These are phyloP conservation scores for Xylaria venustula DNA, from an alignment of 495 filamentous ascomycete genomes.

Conservation along the genomic window DNA sequence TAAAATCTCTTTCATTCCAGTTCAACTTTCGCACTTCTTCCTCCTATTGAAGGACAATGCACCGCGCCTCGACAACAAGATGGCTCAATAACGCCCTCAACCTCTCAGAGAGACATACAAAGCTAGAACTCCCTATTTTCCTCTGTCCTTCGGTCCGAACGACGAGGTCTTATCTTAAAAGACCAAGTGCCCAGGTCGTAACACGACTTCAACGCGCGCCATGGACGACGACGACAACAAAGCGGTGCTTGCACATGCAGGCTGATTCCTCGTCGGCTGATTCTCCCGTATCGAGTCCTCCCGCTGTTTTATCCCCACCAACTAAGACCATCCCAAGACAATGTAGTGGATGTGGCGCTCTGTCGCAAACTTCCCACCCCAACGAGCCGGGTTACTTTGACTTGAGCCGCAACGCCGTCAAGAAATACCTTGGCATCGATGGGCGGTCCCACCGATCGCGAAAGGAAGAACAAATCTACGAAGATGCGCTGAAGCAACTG, in stretches of 20 bases:
- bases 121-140: constrained; percentile 39
- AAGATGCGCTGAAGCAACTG: constrained; percentile 38
- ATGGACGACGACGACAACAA: constrained; percentile 22
- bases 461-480: constrained; percentile 34
- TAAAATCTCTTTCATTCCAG: neutral
- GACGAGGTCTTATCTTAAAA: constrained; percentile 9
- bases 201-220: constrained; percentile 13
- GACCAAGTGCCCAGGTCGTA: constrained; percentile 15
- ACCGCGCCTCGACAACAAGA: constrained; percentile 45
- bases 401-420: constrained; percentile 51
- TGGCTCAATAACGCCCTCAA: constrained; percentile 42
- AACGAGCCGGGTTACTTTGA: constrained; percentile 76
- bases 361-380: constrained; percentile 68
- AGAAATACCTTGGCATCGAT: constrained; percentile 39
- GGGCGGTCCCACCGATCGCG: constrained; percentile 20
- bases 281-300: neutral
- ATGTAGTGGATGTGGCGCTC: constrained; percentile 89
- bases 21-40: neutral
- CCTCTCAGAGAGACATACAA: constrained; percentile 33
- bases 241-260: constrained; percentile 31
- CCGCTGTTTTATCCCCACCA: neutral
- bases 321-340: constrained; percentile 48
- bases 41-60: constrained; percentile 34
- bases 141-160: constrained; percentile 40
- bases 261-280: constrained; percentile 8